Evolutionary conservation across 768 basidiomycete species (phyloP).

Genomic region (Chiua virens): DNA sequence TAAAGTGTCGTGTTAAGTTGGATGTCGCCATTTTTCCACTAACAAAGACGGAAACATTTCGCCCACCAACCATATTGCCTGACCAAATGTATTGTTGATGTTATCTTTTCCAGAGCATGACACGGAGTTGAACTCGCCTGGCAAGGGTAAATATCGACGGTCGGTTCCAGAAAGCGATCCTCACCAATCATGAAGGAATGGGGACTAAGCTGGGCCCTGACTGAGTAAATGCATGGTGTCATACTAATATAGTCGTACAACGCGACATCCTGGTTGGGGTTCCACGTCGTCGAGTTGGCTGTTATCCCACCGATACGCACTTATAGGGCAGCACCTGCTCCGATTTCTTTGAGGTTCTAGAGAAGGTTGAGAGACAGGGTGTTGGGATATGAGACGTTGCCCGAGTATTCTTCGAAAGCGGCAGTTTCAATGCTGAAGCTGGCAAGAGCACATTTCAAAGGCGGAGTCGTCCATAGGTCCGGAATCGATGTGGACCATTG

Average conservation of each 20-base stretch:
- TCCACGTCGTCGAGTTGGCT: slow-evolving; percentile 53
- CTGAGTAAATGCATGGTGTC: slow-evolving; percentile 52
- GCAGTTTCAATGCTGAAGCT: slow-evolving; percentile 59
- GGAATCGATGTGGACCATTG: slow-evolving; percentile 42
- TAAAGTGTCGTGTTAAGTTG: slow-evolving; percentile 22
- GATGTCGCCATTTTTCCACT: background rate
- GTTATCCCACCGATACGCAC: slow-evolving; percentile 55
- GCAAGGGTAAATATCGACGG: background rate
- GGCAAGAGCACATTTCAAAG: slow-evolving; percentile 44
- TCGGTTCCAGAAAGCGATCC: background rate
- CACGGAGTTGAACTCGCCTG: slow-evolving; percentile 57
- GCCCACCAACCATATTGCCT: slow-evolving; percentile 52
- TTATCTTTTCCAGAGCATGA: slow-evolving; percentile 51
- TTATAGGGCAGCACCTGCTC: slow-evolving; percentile 46
- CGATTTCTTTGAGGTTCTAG: slow-evolving; percentile 43
- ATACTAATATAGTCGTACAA: slow-evolving; percentile 47
- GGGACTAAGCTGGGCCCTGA: slow-evolving; percentile 47
- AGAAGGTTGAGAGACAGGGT: slow-evolving; percentile 43
- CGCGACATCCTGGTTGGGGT: slow-evolving; percentile 34
- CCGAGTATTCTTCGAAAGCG: slow-evolving; percentile 51
- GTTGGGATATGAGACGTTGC: slow-evolving; percentile 46
- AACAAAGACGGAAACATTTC: background rate
- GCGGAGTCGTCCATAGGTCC: slow-evolving; percentile 40
- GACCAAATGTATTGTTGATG: slow-evolving; percentile 56
- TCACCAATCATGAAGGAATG: slow-evolving; percentile 50